Evolutionary conservation across 352 stramenopile species (phyloP).

Genomic region (Aphanomyces stellatus): DNA sequence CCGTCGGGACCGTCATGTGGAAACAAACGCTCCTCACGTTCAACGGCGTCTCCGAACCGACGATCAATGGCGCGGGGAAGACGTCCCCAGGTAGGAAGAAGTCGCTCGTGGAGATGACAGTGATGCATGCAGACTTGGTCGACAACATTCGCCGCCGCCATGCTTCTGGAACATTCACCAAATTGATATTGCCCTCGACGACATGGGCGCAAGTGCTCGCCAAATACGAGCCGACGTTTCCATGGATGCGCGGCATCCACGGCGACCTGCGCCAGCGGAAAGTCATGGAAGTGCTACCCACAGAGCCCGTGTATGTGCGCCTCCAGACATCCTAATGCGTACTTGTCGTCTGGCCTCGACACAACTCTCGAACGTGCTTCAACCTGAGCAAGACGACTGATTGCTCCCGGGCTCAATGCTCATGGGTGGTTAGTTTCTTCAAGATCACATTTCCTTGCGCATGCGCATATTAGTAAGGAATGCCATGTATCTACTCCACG

Average conservation of each 20-base stretch:
- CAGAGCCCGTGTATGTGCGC: neutral
- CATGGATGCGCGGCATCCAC: neutral
- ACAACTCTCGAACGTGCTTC: no score
- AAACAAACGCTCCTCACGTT: constrained; percentile 8
- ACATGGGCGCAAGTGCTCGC: neutral
- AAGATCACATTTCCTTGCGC: no score
- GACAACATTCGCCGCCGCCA: constrained; percentile 20
- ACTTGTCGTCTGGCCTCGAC: no score
- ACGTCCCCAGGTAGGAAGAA: constrained; percentile 4
- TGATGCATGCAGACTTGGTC: neutral
- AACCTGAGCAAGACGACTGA: no score
- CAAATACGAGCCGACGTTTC: neutral
- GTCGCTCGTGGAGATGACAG: neutral
- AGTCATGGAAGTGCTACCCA: constrained; percentile 8
- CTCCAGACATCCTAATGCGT: no score
- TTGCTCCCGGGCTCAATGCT: no score
- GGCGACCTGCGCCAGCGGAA: constrained; percentile 15
- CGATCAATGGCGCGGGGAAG: constrained; percentile 6
- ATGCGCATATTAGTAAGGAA: no score
- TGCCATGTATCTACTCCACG: no score
- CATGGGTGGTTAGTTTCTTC: no score
- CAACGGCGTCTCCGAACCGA: constrained; percentile 3
- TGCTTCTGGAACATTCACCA: constrained; percentile 19
- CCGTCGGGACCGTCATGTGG: neutral
- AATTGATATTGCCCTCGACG: neutral